A percentile compares a stretch with the other conserved stretches of the same genome.
These are phyloP conservation scores for Paecilomyces dactylethromorphus DNA, from an alignment of 2,329 filamentous ascomycete species.

Conservation along the genomic window DNA sequence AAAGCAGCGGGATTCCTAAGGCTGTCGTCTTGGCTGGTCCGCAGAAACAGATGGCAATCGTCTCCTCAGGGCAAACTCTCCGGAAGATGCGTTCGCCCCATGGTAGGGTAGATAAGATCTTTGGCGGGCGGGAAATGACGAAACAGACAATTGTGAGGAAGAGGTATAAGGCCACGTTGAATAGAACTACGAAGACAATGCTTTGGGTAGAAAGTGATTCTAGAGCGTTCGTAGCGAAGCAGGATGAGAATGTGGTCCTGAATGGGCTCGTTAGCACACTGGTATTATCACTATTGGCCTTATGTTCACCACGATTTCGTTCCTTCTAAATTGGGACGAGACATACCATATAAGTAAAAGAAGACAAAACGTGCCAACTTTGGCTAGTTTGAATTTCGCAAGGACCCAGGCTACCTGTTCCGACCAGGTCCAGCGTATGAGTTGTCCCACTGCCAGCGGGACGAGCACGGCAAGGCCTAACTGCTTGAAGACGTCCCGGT, in stretches of 20 bases:
- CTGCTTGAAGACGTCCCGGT: constrained; percentile 60
- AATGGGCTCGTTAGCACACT: constrained; percentile 48
- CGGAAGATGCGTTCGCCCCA: constrained; percentile 20
- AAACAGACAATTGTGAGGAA: constrained; percentile 53
- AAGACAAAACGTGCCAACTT: constrained; percentile 39
- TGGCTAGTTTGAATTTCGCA: constrained; percentile 47
- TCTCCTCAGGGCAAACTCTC: constrained; percentile 50
- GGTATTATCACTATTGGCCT: neutral
- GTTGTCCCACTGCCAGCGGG: constrained; percentile 58
- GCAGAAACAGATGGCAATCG: constrained; percentile 67
- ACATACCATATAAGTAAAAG: constrained; percentile 51
- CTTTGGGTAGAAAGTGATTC: constrained; percentile 52
- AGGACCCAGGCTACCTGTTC: constrained; percentile 35
- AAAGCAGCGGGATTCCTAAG: constrained; percentile 61
- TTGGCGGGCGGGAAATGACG: constrained; percentile 39
- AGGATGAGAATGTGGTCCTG: constrained; percentile 34
- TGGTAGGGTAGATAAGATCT: constrained; percentile 9
- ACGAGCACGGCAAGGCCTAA: constrained; percentile 61
- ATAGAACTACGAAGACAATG: constrained; percentile 60
- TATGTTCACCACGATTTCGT: neutral
- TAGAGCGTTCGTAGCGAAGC: constrained; percentile 58
- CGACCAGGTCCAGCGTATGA: constrained; percentile 50
- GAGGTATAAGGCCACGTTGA: constrained; percentile 62
- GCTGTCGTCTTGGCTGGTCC: constrained; percentile 67
- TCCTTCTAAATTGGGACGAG: neutral